Base-by-base conservation (phyloP, 768 basidiomycete species). In the Termitomyces eurrhizus region DNA sequence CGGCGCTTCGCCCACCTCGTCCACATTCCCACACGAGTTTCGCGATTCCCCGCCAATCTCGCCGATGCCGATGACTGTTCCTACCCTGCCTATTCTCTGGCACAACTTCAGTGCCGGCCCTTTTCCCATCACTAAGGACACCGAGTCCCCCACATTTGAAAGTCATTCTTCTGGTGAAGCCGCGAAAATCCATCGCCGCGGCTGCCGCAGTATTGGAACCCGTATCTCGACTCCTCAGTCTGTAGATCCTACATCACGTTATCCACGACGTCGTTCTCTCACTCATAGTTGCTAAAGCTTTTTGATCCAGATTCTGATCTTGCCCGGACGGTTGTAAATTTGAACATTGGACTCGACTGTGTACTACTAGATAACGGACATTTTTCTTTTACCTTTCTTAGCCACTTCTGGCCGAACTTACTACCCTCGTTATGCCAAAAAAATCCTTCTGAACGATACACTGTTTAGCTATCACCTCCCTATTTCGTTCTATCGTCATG, bases 1-100 rank as follows among this genome's bases (percentile, higher is more conserved):
- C 33, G 84, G 85, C 60, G 79, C 83, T 42, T 90, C 90, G 12
- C 89, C 90, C 0, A 85, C 83, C 16, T 84, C 86, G 2, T 83
- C 88, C 13, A 82, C 82, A 12, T 90, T 89, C 70, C 76, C 81
- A 57, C 80, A 73, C 53, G 77, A 77, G 66, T 72, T 72, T 66
- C 71, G 73, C 64, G 72, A 73, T 68, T 76, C 77, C 61, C 72
- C 75, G 29, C 69, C 76, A 18, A 64, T 61, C 14, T 71, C 74
- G 32, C 75, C 76, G 46, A 77, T 78, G 66, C 85, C 86, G 14
- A 80, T 89, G 70, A 77, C 78, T 54, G 77, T 92, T 58, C 90
- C 90, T 12, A 84, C 82, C 2, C 81, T 92, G 32, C 86, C 89
- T 3, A 66, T 81, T 21, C 75, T 85, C 39, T 75, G 83, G 58